Conservation (phyloP, 441 rosid species). For the Viola pubescens region DNA sequence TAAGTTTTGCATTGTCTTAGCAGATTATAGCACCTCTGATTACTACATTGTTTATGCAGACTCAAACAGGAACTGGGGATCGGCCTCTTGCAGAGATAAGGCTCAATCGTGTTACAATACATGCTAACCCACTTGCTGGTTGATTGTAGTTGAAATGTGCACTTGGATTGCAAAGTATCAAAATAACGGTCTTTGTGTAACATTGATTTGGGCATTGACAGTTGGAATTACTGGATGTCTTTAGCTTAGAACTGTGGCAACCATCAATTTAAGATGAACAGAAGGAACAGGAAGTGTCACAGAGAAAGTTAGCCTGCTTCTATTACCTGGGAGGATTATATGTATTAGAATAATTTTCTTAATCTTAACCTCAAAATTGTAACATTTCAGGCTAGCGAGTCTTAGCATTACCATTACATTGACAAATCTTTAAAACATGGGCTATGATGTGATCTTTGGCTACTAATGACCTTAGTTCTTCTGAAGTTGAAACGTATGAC, state of each 20-base stretch:
- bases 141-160: constrained; percentile 20
- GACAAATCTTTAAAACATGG: too few relatives aligned
- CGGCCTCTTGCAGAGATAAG: constrained; percentile 94
- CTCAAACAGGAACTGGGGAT: constrained; percentile 83
- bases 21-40: neutral
- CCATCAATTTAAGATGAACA: neutral
- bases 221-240: neutral
- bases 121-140: constrained; percentile 94
- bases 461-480: too few relatives aligned
- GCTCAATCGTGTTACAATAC: constrained; percentile 83
- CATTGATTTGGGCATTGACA: neutral
- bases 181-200: neutral
- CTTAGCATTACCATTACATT: too few relatives aligned
- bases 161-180: constrained; percentile 1
- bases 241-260: neutral
- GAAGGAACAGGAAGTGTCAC: neutral
- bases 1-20: too few relatives aligned
- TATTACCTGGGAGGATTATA: too few relatives aligned
- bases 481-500: too few relatives aligned
- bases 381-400: too few relatives aligned
- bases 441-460: too few relatives aligned
- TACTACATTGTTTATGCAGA: constrained; percentile 36
- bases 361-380: too few relatives aligned
- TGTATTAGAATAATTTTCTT: too few relatives aligned
- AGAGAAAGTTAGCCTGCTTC: neutral